Percentiles rank a stretch among this genome's conserved stretches.
Conservation (phyloP, 1,139 yeast genomes). For the Debaryomyces subglobosus region DNA sequence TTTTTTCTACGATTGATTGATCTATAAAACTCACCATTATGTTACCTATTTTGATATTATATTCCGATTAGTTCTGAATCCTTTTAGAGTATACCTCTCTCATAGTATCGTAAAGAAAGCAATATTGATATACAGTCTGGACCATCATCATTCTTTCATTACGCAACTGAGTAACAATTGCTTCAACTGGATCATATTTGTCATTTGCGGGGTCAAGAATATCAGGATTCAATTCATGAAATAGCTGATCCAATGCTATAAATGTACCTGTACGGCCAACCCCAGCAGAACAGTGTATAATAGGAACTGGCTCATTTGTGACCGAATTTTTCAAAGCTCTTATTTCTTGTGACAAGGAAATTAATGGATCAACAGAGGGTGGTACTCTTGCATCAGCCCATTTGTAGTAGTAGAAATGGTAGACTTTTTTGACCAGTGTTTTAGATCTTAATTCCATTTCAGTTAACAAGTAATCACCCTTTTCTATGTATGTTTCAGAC, state of each 20-base stretch:
- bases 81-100: neutral
- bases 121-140: conserved; percentile 60
- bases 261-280: conserved; percentile 85
- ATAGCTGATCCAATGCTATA: conserved; percentile 60
- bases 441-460: conserved; percentile 27
- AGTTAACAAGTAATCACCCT: conserved; percentile 33
- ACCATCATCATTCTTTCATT: conserved; percentile 68
- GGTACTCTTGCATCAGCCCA: conserved; percentile 65
- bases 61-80: neutral
- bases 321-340: conserved; percentile 13
- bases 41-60: neutral
- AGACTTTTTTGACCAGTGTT: conserved; percentile 39
- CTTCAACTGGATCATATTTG: conserved; percentile 28
- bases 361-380: conserved; percentile 41
- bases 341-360: conserved; percentile 30
- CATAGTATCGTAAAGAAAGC: conserved; percentile 46
- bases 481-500: conserved; percentile 19
- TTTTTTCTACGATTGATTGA: neutral
- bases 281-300: conserved; percentile 83
- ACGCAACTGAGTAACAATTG: conserved; percentile 49
- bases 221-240: conserved; percentile 17
- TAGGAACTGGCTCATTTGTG: conserved; percentile 29
- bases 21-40: conserved; percentile 6
- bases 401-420: conserved; percentile 54
- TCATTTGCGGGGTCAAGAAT: neutral